A percentile compares a stretch with the other conserved stretches of the same genome.
These are phyloP conservation scores for Apophysomyces elegans DNA, from an alignment of 371 early-diverging fungal genomes.

Conservation along the genomic window DNA sequence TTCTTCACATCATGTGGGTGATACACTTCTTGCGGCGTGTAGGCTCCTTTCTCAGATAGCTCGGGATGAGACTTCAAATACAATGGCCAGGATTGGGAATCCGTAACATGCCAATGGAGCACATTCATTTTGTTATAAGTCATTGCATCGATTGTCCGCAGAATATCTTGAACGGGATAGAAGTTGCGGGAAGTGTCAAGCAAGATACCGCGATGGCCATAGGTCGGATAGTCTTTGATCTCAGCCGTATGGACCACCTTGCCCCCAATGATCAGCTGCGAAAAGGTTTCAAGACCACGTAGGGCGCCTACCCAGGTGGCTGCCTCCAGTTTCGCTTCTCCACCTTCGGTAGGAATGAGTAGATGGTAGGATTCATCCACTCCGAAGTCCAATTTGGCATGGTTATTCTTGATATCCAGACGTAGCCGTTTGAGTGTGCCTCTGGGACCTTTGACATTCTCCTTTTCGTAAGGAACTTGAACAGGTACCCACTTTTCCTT, in stretches of 20 bases:
- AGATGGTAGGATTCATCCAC: conserved; percentile 75
- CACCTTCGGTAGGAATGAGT: conserved; percentile 52
- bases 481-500: conserved; percentile 49
- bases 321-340: conserved; percentile 58
- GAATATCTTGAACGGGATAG: conserved; percentile 62
- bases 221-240: conserved; percentile 73
- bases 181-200: conserved; percentile 82
- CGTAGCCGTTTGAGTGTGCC: conserved; percentile 22
- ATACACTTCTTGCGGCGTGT: conserved; percentile 60
- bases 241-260: conserved; percentile 56
- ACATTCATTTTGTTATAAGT: conserved; percentile 81
- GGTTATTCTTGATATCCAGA: conserved; percentile 37
- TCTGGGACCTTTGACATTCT: neutral
- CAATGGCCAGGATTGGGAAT: conserved; percentile 80
- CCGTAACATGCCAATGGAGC: conserved; percentile 86
- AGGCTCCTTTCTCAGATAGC: conserved; percentile 70
- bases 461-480: conserved; percentile 25
- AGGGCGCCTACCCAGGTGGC: conserved; percentile 80
- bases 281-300: conserved; percentile 78
- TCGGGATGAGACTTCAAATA: conserved; percentile 67
- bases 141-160: conserved; percentile 76
- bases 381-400: conserved; percentile 40
- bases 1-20: conserved; percentile 60
- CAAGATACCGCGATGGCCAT: conserved; percentile 75
- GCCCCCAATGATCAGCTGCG: conserved; percentile 61